These are phyloP conservation scores for Colletotrichum sp. DNA, from an alignment of 2,329 filamentous ascomycete genomes.

Conservation along the genomic window DNA sequence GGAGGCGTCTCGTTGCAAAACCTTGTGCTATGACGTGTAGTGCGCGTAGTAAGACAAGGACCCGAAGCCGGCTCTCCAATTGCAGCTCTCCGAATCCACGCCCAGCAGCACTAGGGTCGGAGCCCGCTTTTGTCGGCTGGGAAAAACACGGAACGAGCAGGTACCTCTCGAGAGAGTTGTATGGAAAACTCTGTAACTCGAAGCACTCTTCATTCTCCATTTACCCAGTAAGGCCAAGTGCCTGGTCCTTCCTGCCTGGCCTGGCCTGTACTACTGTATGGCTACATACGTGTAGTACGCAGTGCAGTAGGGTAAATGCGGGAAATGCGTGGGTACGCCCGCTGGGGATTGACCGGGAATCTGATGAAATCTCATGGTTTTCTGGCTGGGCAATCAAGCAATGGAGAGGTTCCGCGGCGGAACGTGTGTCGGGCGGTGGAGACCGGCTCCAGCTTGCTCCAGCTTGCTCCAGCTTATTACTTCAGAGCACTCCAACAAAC, in stretches of 20 bases:
- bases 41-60: constrained; percentile 19
- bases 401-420: constrained; percentile 17
- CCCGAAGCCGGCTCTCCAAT: constrained; percentile 13
- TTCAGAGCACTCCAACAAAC: not conserved
- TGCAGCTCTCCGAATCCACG: constrained; percentile 5
- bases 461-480: constrained; percentile 6
- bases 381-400: not conserved
- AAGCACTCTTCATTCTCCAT: not conserved
- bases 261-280: not conserved
- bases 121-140: constrained; percentile 15
- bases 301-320: not conserved
- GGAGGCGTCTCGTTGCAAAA: not conserved
- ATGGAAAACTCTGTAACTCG: not conserved
- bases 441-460: constrained; percentile 8
- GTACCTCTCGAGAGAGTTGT: not conserved
- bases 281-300: not conserved
- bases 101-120: constrained; percentile 11
- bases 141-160: not conserved
- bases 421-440: constrained; percentile 13
- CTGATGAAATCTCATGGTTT: not conserved
- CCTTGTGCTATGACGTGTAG: constrained; percentile 13
- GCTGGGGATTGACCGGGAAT: not conserved
- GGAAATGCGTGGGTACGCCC: not conserved
- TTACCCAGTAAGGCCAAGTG: not conserved
- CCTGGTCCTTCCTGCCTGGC: not conserved